Evolutionary conservation across 257 asterid species (phyloP).

Genomic region (Buddleja alternifolia): DNA sequence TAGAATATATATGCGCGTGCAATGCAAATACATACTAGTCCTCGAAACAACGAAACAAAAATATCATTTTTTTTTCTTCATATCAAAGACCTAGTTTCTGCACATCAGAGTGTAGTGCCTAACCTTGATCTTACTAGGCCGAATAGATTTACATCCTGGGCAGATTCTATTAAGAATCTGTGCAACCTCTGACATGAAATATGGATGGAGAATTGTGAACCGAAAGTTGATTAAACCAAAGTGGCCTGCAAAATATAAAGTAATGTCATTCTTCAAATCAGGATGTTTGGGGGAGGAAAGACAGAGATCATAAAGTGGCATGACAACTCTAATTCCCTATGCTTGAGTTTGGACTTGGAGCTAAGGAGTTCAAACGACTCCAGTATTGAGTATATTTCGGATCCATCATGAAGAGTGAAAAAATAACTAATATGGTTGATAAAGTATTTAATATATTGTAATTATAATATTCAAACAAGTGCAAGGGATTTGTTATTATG

Average conservation of each 20-base stretch:
- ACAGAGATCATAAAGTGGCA: slow-evolving; percentile 29
- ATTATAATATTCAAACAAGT: too few relatives aligned
- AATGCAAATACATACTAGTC: slow-evolving; percentile 15
- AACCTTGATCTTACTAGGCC: slow-evolving; percentile 68
- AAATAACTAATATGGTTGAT: too few relatives aligned
- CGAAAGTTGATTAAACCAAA: slow-evolving; percentile 82
- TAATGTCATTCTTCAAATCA: slow-evolving; percentile 13
- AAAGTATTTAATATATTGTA: too few relatives aligned
- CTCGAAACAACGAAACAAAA: background rate
- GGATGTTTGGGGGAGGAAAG: slow-evolving; percentile 12
- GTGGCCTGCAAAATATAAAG: slow-evolving; percentile 72
- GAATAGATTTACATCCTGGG: slow-evolving; percentile 76
- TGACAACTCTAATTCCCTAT: slow-evolving; percentile 14
- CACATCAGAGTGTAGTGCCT: slow-evolving; percentile 46
- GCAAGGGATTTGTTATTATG: too few relatives aligned
- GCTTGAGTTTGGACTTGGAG: too few relatives aligned
- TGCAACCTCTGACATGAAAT: slow-evolving; percentile 74
- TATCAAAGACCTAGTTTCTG: slow-evolving; percentile 22
- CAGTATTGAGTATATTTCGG: too few relatives aligned
- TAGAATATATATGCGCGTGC: background rate
- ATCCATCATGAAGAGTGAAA: too few relatives aligned
- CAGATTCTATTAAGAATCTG: slow-evolving; percentile 80
- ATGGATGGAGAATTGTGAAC: slow-evolving; percentile 74
- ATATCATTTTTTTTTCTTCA: background rate
- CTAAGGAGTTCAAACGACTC: too few relatives aligned